phyloP scores from a whole-genome alignment of 129 eudicot species.

The Rutidosis leptorrhynchoides region DNA sequence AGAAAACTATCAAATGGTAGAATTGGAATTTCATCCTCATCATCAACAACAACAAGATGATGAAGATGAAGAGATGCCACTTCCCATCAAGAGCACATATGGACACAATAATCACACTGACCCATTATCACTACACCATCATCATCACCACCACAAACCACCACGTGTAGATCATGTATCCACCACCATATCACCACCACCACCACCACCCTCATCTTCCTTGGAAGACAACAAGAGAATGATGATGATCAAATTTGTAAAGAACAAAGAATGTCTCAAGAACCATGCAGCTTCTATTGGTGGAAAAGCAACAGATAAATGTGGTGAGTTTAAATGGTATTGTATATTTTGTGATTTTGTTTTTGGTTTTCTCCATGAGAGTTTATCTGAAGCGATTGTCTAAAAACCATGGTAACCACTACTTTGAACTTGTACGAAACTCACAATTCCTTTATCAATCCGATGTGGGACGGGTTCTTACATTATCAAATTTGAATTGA shows the following conservation, averaged over 20 bases:
- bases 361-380: no score
- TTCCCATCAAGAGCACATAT: constrained; percentile 61
- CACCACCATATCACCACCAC: constrained; percentile 10
- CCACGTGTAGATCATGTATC: constrained; percentile 14
- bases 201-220: constrained; percentile 18
- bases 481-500: no score
- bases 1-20: constrained; percentile 10
- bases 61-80: constrained; percentile 66
- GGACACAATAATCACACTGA: constrained; percentile 38
- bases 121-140: constrained; percentile 36
- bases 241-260: constrained; percentile 29
- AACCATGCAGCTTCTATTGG: constrained; percentile 97
- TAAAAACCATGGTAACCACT: no score
- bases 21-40: constrained; percentile 38
- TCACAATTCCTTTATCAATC: no score
- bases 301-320: constrained; percentile 79
- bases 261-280: constrained; percentile 72
- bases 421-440: no score
- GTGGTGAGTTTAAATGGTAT: constrained; percentile 97
- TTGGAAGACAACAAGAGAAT: constrained; percentile 27
- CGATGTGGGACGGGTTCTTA: no score
- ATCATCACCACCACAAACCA: constrained; percentile 35
- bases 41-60: constrained; percentile 34
- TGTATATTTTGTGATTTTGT: no score
- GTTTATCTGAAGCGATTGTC: no score